phyloP scores from a whole-genome alignment of 495 filamentous ascomycete species.

The Penicillium malachiteum region DNA sequence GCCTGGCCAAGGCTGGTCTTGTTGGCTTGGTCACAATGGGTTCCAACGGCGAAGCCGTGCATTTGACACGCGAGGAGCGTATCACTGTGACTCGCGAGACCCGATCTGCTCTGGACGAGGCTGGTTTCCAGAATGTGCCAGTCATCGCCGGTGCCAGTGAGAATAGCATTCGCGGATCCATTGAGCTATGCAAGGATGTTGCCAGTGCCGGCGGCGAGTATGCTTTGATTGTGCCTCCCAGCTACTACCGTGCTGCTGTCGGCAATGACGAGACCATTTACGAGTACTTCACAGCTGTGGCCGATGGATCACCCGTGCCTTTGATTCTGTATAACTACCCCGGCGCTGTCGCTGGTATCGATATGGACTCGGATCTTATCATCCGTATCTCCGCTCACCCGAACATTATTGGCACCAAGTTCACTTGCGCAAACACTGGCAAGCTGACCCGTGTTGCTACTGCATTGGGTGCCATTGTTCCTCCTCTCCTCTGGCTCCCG shows the following conservation, averaged over 20 bases:
- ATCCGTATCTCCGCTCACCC: constrained; percentile 77
- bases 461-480: constrained; percentile 71
- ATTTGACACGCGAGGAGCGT: constrained; percentile 74
- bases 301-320: constrained; percentile 71
- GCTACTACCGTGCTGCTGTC: constrained; percentile 78
- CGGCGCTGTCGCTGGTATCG: constrained; percentile 84
- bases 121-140: constrained; percentile 71
- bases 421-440: constrained; percentile 87
- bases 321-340: constrained; percentile 92
- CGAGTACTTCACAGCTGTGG: constrained; percentile 74
- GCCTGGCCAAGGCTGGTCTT: constrained; percentile 77
- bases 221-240: constrained; percentile 73
- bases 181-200: constrained; percentile 70
- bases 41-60: constrained; percentile 86
- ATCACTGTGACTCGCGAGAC: constrained; percentile 73
- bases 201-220: constrained; percentile 73
- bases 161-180: constrained; percentile 73
- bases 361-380: constrained; percentile 87
- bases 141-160: constrained; percentile 81
- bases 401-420: constrained; percentile 86
- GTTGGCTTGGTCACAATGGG: constrained; percentile 86
- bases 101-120: constrained; percentile 77
- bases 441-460: constrained; percentile 83
- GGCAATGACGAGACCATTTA: constrained; percentile 71
- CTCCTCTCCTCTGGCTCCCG: constrained; percentile 41